phyloP scores from a whole-genome alignment of 495 filamentous ascomycete genomes.

The Aspergillus coremiiformis region DNA sequence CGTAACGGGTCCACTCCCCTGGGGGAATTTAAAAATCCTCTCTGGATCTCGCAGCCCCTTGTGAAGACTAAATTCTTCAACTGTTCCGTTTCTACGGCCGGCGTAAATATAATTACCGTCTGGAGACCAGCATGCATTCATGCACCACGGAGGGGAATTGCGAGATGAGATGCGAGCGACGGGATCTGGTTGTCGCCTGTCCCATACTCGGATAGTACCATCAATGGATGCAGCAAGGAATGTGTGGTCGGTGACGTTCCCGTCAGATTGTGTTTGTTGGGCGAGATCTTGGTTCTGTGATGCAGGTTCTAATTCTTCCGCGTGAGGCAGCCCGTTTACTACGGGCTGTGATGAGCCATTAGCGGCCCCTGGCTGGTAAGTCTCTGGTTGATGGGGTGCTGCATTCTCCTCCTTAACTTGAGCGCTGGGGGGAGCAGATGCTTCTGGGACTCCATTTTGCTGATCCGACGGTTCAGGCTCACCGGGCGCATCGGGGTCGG shows the following conservation, averaged over 20 bases:
- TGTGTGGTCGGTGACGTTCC: constrained; percentile 50
- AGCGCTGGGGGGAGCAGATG: not conserved
- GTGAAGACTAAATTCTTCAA: constrained; percentile 88
- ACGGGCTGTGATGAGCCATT: constrained; percentile 19
- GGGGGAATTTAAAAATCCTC: constrained; percentile 83
- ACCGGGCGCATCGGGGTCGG: constrained; percentile 34
- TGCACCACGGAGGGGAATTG: constrained; percentile 90
- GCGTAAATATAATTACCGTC: constrained; percentile 95
- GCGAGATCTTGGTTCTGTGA: constrained; percentile 25
- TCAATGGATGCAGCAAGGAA: constrained; percentile 86
- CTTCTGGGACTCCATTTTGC: constrained; percentile 17
- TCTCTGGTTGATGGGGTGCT: constrained; percentile 10
- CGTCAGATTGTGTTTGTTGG: constrained; percentile 25
- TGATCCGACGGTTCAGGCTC: constrained; percentile 24
- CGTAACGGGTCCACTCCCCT: constrained; percentile 81
- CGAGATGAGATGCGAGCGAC: constrained; percentile 68
- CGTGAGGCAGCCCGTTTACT: constrained; percentile 47
- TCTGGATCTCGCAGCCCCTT: constrained; percentile 68
- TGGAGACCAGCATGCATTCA: constrained; percentile 95
- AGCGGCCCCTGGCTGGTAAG: constrained; percentile 12
- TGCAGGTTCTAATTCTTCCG: constrained; percentile 36
- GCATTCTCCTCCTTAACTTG: constrained; percentile 7
- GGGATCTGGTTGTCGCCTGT: constrained; percentile 68
- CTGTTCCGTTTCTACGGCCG: constrained; percentile 84
- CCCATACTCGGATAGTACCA: constrained; percentile 86